These are phyloP conservation scores for Thymus mandschuricus DNA, from an alignment of 257 asterid genomes.

Conservation along the genomic window DNA sequence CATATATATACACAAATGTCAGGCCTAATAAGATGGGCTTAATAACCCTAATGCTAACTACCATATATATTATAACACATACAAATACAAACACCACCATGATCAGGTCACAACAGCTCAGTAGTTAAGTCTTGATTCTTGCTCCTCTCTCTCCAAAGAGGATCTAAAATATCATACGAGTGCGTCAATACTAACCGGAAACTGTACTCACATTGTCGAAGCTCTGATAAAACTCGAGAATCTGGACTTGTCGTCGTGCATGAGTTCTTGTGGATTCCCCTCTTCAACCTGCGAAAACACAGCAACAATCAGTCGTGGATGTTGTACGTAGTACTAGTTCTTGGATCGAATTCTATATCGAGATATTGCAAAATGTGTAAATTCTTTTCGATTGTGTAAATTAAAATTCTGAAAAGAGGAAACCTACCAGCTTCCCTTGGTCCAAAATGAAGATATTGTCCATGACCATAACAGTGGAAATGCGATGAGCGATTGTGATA, in stretches of 20 bases:
- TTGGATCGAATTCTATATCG: background rate
- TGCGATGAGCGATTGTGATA: conserved; percentile 90
- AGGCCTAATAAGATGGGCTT: too few relatives aligned
- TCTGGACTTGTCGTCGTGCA: conserved; percentile 39
- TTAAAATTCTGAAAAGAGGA: background rate
- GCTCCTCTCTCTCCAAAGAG: background rate
- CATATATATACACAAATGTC: too few relatives aligned
- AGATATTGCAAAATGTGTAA: background rate
- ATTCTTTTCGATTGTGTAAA: too few relatives aligned
- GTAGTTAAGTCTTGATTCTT: background rate
- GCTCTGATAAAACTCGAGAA: conserved; percentile 57
- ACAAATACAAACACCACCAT: background rate
- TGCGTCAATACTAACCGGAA: background rate
- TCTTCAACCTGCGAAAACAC: conserved; percentile 44
- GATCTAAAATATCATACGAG: background rate
- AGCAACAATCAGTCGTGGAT: background rate
- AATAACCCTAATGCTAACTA: too few relatives aligned
- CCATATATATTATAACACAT: background rate
- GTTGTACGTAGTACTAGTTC: background rate
- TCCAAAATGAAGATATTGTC: conserved; percentile 76
- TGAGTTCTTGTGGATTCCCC: conserved; percentile 52
- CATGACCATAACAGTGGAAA: conserved; percentile 77
- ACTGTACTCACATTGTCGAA: conserved; percentile 41
- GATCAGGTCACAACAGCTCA: conserved; percentile 3
- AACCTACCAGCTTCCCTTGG: conserved; percentile 71